Base-by-base conservation (phyloP, 768 basidiomycete genomes). In the Leucocoprinus birnbaumii region DNA sequence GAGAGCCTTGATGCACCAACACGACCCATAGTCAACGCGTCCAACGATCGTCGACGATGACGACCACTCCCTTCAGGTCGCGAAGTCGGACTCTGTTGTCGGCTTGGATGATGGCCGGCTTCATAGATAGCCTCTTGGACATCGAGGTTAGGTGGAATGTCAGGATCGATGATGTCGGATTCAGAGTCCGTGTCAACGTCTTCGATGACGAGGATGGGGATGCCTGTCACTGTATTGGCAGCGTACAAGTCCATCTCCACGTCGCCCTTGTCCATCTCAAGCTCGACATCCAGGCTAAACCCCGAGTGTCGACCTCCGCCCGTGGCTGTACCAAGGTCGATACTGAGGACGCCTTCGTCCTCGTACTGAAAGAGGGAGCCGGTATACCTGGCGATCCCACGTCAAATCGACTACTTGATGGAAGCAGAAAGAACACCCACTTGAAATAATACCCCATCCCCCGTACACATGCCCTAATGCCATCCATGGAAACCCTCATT, bases 381-480 rank as follows among this genome's bases (percentile, higher is more conserved):
- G 7, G 58, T 64, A 38, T 51, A 51, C 26, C 49, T 51, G 48
- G 22, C 14, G 3, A 44, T 44, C n/a, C 3, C 13, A 38, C 21
- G 21, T 44, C 42, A 44, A 21, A 7, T 22, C 42, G 22, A n/a
- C n/a, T 38, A 16, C 3, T 11, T 16, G 3, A 38, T 11, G 38
- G n/a, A n/a, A 14, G 11, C 38, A 13, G 38, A 38, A n/a, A n/a
- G 41, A 25, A n/a, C 2, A 38, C 56, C 51, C 71, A 73, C 40
- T 62, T 63, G 62, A 72, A 60, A 48, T 72, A 74, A 54, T 73
- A 74, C n/a, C 71, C 72, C 58, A 75, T 55, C 0, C 66, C 69
- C 41, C 66, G 67, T 8, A 69, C 59, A 18, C 61, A 62, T 53
- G 68, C 62, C 22, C 71, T 65, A 8, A 75, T 60, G 0, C 75